phyloP scores from a whole-genome alignment of 73 alveolate species.

The Blepharisma japonicum region DNA sequence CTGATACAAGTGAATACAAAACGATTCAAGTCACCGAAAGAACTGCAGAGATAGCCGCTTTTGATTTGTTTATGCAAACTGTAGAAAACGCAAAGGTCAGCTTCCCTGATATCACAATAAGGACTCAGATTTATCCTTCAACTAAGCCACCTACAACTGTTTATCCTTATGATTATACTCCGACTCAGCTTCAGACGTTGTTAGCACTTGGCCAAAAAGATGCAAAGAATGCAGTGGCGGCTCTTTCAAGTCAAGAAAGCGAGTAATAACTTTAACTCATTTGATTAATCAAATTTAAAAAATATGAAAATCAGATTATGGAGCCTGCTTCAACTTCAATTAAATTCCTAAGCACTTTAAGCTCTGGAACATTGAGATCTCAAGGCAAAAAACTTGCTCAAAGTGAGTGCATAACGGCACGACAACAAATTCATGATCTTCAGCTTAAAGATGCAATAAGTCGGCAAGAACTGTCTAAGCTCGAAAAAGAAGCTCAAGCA shows the following conservation, averaged over 20 bases:
- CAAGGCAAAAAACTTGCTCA: no score
- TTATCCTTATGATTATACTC: not conserved
- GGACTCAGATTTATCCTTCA: conserved; percentile 13
- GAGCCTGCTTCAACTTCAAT: no score
- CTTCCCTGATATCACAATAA: not conserved
- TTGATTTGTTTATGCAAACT: not conserved
- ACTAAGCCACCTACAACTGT: not conserved
- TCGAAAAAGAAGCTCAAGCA: conserved; percentile 14
- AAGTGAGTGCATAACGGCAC: no score
- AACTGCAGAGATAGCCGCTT: not conserved
- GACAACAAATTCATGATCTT: not conserved
- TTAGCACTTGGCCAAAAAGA: not conserved
- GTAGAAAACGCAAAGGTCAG: not conserved
- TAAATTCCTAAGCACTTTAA: no score
- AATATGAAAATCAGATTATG: no score
- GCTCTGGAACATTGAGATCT: no score
- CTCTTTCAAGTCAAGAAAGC: no score
- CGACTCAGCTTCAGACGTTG: not conserved
- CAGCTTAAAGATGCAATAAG: conserved; percentile 22
- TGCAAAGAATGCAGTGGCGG: not conserved
- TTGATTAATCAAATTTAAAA: no score
- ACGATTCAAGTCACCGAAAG: not conserved
- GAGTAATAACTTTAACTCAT: no score
- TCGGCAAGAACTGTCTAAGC: conserved; percentile 6
- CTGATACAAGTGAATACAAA: not conserved